Percentiles rank a stretch among this genome's conserved stretches.
These are phyloP conservation scores for Venturia asperata DNA, from an alignment of 2,329 filamentous ascomycete species.

Conservation along the genomic window DNA sequence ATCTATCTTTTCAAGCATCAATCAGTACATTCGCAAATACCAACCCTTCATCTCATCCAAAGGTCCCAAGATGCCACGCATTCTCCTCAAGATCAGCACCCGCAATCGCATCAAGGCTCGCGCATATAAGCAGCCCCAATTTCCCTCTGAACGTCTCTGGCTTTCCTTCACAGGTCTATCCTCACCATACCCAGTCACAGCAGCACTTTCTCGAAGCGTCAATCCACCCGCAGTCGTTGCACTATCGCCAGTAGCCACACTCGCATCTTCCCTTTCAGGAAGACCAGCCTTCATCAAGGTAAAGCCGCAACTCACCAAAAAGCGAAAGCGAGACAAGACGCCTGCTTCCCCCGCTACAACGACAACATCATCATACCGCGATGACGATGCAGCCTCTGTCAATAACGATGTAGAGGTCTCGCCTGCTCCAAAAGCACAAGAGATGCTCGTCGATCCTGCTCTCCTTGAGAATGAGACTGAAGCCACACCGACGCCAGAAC, in stretches of 20 bases:
- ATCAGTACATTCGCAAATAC: not conserved
- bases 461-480: not conserved
- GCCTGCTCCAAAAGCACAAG: too few relatives aligned
- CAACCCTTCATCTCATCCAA: not conserved
- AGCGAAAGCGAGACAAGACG: not conserved
- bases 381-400: not conserved
- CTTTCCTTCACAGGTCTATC: not conserved
- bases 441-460: not conserved
- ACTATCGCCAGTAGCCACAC: not conserved
- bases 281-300: not conserved
- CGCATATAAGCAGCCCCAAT: not conserved
- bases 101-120: not conserved
- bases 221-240: conserved; percentile 5
- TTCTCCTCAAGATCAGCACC: conserved; percentile 5
- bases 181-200: not conserved
- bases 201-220: conserved; percentile 6
- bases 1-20: not conserved
- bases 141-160: conserved; percentile 2
- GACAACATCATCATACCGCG: not conserved
- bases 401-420: not conserved
- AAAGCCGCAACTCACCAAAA: not conserved
- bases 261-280: not conserved
- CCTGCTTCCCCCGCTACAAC: not conserved
- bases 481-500: too few relatives aligned
- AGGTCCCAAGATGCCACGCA: conserved; percentile 3